Conservation (phyloP, 495 filamentous ascomycete genomes). For the Hypoxylon fragiforme region DNA sequence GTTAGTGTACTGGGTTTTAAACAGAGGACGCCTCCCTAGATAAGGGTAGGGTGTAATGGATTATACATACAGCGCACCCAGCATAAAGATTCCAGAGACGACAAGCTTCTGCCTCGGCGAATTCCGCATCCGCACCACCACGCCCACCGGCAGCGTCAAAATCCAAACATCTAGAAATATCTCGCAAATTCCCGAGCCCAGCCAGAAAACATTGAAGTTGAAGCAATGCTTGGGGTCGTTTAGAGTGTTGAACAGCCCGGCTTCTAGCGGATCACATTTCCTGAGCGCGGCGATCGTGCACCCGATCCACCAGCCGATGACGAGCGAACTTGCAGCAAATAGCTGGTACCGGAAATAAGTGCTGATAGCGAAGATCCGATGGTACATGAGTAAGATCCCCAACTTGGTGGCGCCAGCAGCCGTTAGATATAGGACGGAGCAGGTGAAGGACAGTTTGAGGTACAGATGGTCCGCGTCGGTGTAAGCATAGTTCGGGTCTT, state of each 20-base stretch:
- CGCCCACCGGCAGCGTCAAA: slow-evolving; percentile 38
- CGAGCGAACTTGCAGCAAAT: slow-evolving; percentile 9
- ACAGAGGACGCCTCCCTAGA: background rate
- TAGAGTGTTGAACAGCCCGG: background rate
- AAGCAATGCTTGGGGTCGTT: slow-evolving; percentile 28
- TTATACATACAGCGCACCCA: slow-evolving; percentile 38
- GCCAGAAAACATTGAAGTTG: slow-evolving; percentile 36
- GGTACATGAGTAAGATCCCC: slow-evolving; percentile 43
- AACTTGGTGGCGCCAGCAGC: slow-evolving; percentile 38
- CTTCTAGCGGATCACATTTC: slow-evolving; percentile 2
- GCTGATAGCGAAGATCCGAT: slow-evolving; percentile 40
- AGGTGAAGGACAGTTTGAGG: slow-evolving; percentile 34
- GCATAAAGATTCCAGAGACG: slow-evolving; percentile 37
- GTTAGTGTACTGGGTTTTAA: background rate
- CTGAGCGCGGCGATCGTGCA: slow-evolving; percentile 14
- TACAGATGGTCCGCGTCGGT: slow-evolving; percentile 57
- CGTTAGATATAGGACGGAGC: slow-evolving; percentile 42
- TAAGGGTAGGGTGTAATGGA: background rate
- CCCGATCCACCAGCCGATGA: slow-evolving; percentile 26
- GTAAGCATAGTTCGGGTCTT: slow-evolving; percentile 38
- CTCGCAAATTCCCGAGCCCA: slow-evolving; percentile 34
- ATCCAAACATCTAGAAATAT: slow-evolving; percentile 39
- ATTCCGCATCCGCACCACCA: slow-evolving; percentile 31
- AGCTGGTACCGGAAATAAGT: slow-evolving; percentile 20
- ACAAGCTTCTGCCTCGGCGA: slow-evolving; percentile 32